Conservation (phyloP, 495 filamentous ascomycete species). For the Penicillium nucicola region DNA sequence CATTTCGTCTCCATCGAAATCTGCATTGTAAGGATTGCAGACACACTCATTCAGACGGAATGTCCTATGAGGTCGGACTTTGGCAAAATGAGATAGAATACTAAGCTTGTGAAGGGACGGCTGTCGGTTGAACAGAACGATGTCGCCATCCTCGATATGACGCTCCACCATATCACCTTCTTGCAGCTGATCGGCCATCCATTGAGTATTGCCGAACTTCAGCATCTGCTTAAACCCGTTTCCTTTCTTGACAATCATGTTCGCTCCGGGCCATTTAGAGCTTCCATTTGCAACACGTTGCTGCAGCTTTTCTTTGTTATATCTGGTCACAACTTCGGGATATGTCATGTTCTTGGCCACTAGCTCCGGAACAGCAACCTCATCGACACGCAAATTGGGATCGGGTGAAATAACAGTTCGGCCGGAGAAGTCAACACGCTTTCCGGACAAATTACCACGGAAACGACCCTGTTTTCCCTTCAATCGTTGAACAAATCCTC, state of each 20-base stretch:
- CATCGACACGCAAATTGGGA: constrained; percentile 87
- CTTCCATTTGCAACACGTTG: constrained; percentile 68
- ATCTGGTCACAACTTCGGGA: constrained; percentile 77
- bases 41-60: constrained; percentile 98
- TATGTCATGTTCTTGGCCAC: constrained; percentile 95
- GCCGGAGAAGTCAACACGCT: constrained; percentile 97
- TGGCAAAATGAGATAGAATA: constrained; percentile 91
- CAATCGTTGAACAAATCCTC: constrained; percentile 89
- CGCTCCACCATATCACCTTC: constrained; percentile 89
- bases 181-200: constrained; percentile 65
- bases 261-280: constrained; percentile 81
- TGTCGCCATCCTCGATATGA: constrained; percentile 92
- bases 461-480: constrained; percentile 98
- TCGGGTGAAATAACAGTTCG: constrained; percentile 97
- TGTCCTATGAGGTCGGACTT: constrained; percentile 91
- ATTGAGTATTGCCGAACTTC: constrained; percentile 66
- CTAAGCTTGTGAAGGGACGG: constrained; percentile 96
- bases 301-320: constrained; percentile 80
- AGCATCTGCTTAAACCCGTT: constrained; percentile 66
- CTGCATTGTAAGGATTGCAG: constrained; percentile 96
- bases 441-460: constrained; percentile 92
- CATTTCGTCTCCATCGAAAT: constrained; percentile 99
- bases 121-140: constrained; percentile 97
- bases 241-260: constrained; percentile 72
- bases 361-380: constrained; percentile 85